Evolutionary conservation across 2,329 filamentous ascomycete species (phyloP), one percentile per base, ranked within the genome.

Genomic region (Penicillium sp.): DNA sequence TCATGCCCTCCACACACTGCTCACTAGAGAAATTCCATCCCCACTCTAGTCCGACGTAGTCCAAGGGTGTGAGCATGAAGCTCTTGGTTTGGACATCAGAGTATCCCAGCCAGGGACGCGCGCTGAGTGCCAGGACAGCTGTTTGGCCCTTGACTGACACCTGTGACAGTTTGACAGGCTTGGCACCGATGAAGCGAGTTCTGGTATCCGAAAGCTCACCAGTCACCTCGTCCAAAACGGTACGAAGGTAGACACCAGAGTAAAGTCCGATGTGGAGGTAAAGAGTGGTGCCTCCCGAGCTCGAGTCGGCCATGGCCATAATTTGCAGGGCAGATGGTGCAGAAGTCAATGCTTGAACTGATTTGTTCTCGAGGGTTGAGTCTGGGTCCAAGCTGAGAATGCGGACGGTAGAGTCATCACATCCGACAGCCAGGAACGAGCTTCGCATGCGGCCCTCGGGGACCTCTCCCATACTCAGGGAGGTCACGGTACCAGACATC

Each of bases 11-110:
- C 41, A 89, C 86, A 67, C 92, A 96, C 73, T 96, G 90, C 71
- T 96, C 91, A 69, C 92, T 96, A 73, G 90, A 93, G 70, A 99
- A 97, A 67, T 94, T 96, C 88, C 92, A 96, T 4, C 90, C 92
- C 81, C 91, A 97, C 73, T 96, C 91, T 28, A 99, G 83, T 38
- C 88, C 87, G 50, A 88, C 86, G 67, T 96, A 97, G 72, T 90
- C 90, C 30, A 99, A 77, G 0, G 95, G 94, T 1, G 93, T 97
- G 63, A 97, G 87, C 75, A 95, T 90, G 68, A 97, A 96, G 36
- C 87, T 87, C 68, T 90, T 90, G 2, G 89, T 92, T 57, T 92
- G 88, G 2, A 89, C 86, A 67, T 97, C 91, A 0, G 91, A 88
- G 70, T 97, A 97, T 41, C 92, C 93, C 4, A 99, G 81, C 92